phyloP scores from a whole-genome alignment of 2,329 filamentous ascomycete genomes.

The Tolypocladium pustulatum region DNA sequence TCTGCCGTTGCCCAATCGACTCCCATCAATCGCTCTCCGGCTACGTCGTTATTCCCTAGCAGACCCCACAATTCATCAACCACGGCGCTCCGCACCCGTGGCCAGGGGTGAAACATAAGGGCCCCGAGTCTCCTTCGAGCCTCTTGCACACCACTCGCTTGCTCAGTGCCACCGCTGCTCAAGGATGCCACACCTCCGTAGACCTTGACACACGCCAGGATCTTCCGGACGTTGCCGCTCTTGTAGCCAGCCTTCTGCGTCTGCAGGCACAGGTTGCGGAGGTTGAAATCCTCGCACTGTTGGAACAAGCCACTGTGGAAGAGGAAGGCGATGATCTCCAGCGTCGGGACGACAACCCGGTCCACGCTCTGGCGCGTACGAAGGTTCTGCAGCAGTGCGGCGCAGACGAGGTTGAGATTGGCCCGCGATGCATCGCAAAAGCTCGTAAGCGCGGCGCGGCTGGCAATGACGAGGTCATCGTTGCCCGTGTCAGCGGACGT shows the following conservation, averaged over 20 bases:
- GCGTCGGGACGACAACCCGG: slow-evolving; percentile 59
- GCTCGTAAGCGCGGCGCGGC: slow-evolving; percentile 51
- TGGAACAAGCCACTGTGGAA: slow-evolving; percentile 50
- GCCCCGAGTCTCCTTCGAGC: slow-evolving; percentile 60
- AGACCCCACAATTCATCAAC: slow-evolving; percentile 50
- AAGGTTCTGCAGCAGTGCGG: slow-evolving; percentile 44
- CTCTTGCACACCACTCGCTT: slow-evolving; percentile 23
- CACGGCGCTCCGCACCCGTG: slow-evolving; percentile 52
- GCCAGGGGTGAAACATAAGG: slow-evolving; percentile 75
- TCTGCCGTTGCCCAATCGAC: slow-evolving; percentile 49
- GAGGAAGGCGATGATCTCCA: slow-evolving; percentile 71
- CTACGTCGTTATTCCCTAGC: slow-evolving; percentile 17
- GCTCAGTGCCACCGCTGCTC: slow-evolving; percentile 10
- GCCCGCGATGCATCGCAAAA: slow-evolving; percentile 33
- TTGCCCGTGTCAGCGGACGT: slow-evolving; percentile 70
- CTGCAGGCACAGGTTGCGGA: slow-evolving; percentile 53
- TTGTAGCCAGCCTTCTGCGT: slow-evolving; percentile 76
- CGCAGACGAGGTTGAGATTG: slow-evolving; percentile 34
- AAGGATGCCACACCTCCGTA: slow-evolving; percentile 57
- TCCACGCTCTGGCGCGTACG: slow-evolving; percentile 48
- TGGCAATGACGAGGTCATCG: slow-evolving; percentile 61
- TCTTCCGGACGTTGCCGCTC: slow-evolving; percentile 68
- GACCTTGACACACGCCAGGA: slow-evolving; percentile 69
- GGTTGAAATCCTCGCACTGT: slow-evolving; percentile 25
- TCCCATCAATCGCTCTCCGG: slow-evolving; percentile 31